These are phyloP conservation scores for Phenoliferia sp. DNA, from an alignment of 1,284 basidiomycete species.

Conservation along the genomic window DNA sequence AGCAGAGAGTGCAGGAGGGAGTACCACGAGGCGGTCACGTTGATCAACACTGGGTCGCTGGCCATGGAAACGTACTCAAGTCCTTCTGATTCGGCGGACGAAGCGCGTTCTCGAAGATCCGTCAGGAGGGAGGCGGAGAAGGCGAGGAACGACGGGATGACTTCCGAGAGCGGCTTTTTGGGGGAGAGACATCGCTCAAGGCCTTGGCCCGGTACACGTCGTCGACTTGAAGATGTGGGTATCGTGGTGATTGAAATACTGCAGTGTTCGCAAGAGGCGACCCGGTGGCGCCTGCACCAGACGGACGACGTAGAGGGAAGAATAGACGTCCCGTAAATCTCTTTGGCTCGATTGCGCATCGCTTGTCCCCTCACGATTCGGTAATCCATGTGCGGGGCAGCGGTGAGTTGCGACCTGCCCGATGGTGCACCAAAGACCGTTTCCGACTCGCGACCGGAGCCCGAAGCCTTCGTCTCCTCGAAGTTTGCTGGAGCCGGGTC, in stretches of 20 bases:
- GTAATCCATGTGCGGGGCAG: slow-evolving; percentile 35
- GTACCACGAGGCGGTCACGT: slow-evolving; percentile 65
- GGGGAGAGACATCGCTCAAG: background rate
- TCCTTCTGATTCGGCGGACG: slow-evolving; percentile 38
- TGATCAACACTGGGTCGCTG: slow-evolving; percentile 17
- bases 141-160: slow-evolving; percentile 65
- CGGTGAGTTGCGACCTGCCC: slow-evolving; percentile 1
- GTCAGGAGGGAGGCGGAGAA: slow-evolving; percentile 64
- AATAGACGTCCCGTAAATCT: slow-evolving; percentile 23
- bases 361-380: slow-evolving; percentile 33
- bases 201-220: slow-evolving; percentile 23
- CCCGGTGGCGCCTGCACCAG: slow-evolving; percentile 33
- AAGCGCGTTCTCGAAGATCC: slow-evolving; percentile 59
- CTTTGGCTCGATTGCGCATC: slow-evolving; percentile 30
- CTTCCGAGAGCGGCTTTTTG: slow-evolving; percentile 50
- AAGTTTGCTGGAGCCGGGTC: background rate
- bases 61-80: slow-evolving; percentile 38
- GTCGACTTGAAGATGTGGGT: background rate
- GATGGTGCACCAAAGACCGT: slow-evolving; percentile 8
- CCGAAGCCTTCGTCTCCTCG: slow-evolving; percentile 11
- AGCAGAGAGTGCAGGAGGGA: slow-evolving; percentile 65
- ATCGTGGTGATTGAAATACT: background rate
- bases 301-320: slow-evolving; percentile 9
- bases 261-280: slow-evolving; percentile 26
- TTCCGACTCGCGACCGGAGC: background rate